Evolutionary conservation across 139 green algal genomes (phyloP).

Genomic region (Coelastrella sp.): DNA sequence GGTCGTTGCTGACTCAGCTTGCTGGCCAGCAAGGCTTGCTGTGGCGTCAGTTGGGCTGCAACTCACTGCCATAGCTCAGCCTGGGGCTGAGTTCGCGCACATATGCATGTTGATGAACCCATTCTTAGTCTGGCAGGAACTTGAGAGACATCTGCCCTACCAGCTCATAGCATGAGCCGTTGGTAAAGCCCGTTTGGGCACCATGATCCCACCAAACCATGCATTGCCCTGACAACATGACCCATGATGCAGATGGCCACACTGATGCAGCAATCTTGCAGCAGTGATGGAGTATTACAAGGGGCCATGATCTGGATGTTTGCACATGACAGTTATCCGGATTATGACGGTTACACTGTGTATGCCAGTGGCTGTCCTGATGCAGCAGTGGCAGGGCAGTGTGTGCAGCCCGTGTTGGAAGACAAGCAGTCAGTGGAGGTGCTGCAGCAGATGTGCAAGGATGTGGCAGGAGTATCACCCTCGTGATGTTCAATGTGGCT

Average conservation of each 20-base stretch:
- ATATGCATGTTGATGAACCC: too few species aligned
- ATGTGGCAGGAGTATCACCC: neutral
- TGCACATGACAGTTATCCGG: constrained; percentile 61
- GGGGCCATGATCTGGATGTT: constrained; percentile 65
- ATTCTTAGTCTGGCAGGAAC: too few species aligned
- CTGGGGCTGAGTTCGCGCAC: too few species aligned
- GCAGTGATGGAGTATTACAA: neutral
- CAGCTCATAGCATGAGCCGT: too few species aligned
- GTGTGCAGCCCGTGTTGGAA: constrained; percentile 2
- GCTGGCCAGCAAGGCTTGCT: too few species aligned
- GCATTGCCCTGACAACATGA: neutral
- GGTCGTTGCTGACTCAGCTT: too few species aligned
- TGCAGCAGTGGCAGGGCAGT: constrained; percentile 14
- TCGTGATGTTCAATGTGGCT: neutral
- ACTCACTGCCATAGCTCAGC: too few species aligned
- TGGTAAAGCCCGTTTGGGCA: too few species aligned
- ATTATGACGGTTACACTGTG: constrained; percentile 77
- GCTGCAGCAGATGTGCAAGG: neutral
- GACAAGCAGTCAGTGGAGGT: constrained; percentile 9
- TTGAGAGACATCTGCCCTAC: too few species aligned
- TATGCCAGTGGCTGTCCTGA: constrained; percentile 40
- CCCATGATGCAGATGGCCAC: neutral
- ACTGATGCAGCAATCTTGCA: neutral
- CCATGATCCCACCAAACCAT: too few species aligned
- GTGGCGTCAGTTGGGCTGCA: too few species aligned